A percentile compares a stretch with the other conserved stretches of the same genome.
These are phyloP conservation scores for Zygoascus bituminiphila DNA, from an alignment of 805 yeast genomes.

Conservation along the genomic window DNA sequence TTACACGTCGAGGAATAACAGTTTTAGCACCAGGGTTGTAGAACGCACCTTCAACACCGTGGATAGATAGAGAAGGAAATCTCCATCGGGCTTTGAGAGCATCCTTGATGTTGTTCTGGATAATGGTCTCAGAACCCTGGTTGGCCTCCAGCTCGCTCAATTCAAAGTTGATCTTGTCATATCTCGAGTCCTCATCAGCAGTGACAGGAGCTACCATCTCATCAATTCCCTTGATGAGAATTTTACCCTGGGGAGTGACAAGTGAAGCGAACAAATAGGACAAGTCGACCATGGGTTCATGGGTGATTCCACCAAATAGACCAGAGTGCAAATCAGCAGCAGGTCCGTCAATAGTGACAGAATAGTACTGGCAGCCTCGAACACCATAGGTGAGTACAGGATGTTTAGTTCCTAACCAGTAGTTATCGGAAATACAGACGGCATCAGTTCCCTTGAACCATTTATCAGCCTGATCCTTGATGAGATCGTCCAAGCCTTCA, in stretches of 20 bases:
- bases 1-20: conserved; percentile 90
- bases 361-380: conserved; percentile 93
- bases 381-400: conserved; percentile 97
- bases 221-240: conserved; percentile 75
- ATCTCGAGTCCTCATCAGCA: conserved; percentile 64
- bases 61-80: conserved; percentile 90
- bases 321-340: conserved; percentile 97
- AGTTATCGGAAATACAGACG: conserved; percentile 93
- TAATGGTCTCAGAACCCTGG: conserved; percentile 77
- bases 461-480: conserved; percentile 63
- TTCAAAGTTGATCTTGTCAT: conserved; percentile 79
- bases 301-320: conserved; percentile 92
- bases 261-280: conserved; percentile 66
- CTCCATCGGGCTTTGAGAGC: conserved; percentile 99
- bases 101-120: conserved; percentile 68
- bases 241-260: conserved; percentile 76
- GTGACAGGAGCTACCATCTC: conserved; percentile 96
- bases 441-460: conserved; percentile 89
- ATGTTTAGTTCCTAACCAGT: conserved; percentile 96
- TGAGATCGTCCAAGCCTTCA: conserved; percentile 76
- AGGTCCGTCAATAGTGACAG: conserved; percentile 76
- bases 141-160: conserved; percentile 81
- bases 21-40: conserved; percentile 94
- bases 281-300: conserved; percentile 95
- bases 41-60: conserved; percentile 97